Base-by-base conservation (phyloP, 768 basidiomycete species). In the Termitomyces eurrhizus region DNA sequence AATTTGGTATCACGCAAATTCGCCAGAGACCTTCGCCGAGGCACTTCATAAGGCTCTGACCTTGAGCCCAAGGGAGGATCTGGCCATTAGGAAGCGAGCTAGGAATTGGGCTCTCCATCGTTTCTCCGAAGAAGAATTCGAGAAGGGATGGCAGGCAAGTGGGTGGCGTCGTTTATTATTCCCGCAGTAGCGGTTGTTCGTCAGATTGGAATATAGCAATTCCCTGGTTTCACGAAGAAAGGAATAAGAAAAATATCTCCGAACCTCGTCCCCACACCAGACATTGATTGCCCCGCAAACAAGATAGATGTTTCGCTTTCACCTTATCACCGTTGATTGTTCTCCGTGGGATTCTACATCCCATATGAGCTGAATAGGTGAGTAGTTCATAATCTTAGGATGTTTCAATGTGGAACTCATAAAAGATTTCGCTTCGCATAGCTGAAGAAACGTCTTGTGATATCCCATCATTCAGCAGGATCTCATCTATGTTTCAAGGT, bases 71-170 rank as follows among this genome's bases (percentile, higher is more conserved):
- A 77, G 75, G 36, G 83, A 86, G 26, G 85, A 87, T 54, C 61
- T 78, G n/a, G 83, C 78, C 1, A 82, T 95, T 68, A 78, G 94
- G 5, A 72, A 75, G 59, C 76, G 92, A 46, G 93, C 92, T 0
- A 77, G 95, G 54, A 76, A 70, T 56, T 87, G 83, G 78, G 93
- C 92, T 12, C 78, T 85, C 35, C 80, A 86, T 64, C 79, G 80
- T 65, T 97, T 98, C 67, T 90, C 88, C 0, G 83, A 85, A 65
- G 82, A 82, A 29, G 85, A 88, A 65, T 97, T 97, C 67, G 85
- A 90, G 71, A 80, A 79, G 59, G 87, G 85, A 0, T 97, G 90
- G 89, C 77, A 85, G 37, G 75, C 73, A 53, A 85, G 85, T 64
- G 83, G 84, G 1, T 90, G 89, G 88, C 71, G 69, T 61, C 54